A percentile compares a stretch with the other conserved stretches of the same genome.
phyloP scores from a whole-genome alignment of 2,329 filamentous ascomycete species.

The Calonectria pseudoreteaudii region DNA sequence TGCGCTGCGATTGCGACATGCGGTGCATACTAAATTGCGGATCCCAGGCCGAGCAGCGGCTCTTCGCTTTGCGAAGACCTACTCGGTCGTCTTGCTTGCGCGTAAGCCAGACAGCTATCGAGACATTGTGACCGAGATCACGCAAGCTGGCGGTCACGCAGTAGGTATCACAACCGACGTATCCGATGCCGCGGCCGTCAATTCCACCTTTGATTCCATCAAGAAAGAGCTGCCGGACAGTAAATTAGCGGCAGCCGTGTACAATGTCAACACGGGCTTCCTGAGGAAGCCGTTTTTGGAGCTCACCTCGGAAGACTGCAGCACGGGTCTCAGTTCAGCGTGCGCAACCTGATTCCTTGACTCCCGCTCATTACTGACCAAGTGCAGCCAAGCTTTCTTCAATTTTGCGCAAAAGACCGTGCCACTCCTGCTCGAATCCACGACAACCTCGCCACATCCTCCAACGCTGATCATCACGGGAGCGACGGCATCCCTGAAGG shows the following conservation, averaged over 20 bases:
- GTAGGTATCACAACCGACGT: constrained; percentile 72
- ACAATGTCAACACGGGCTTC: constrained; percentile 72
- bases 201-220: constrained; percentile 71
- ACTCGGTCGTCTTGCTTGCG: constrained; percentile 80
- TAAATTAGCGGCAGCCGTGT: constrained; percentile 74
- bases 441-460: constrained; percentile 67
- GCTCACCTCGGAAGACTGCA: constrained; percentile 60
- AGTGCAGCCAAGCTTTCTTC: constrained; percentile 71
- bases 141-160: constrained; percentile 73
- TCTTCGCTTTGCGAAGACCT: constrained; percentile 70
- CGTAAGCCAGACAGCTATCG: constrained; percentile 75
- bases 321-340: constrained; percentile 61
- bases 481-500: constrained; percentile 83
- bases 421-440: constrained; percentile 75
- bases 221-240: constrained; percentile 67
- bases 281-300: constrained; percentile 70
- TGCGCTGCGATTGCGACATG: neutral
- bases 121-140: constrained; percentile 77
- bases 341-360: constrained; percentile 48
- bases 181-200: constrained; percentile 59
- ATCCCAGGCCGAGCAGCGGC: constrained; percentile 60
- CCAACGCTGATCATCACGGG: constrained; percentile 88
- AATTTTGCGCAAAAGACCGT: constrained; percentile 79
- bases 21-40: neutral
- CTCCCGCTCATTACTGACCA: constrained; percentile 2